Conservation (phyloP, 2,329 filamentous ascomycete genomes). For the Mollisia scopiformis region DNA sequence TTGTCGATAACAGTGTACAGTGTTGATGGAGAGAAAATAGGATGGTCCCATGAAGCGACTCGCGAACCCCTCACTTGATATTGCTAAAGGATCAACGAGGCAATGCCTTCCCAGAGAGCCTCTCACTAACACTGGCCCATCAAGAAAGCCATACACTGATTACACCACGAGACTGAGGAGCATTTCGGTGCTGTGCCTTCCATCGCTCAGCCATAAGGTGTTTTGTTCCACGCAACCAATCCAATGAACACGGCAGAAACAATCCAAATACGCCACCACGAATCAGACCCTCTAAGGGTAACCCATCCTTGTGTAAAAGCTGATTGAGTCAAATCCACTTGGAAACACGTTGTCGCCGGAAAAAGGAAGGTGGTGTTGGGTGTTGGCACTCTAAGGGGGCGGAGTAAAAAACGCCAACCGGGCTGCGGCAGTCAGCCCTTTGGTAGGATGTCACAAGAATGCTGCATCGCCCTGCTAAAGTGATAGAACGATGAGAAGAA, state of each 20-base stretch:
- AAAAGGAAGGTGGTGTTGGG: conserved; percentile 3
- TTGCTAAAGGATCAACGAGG: background rate
- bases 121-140: background rate
- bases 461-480: background rate
- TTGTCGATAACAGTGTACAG: background rate
- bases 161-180: background rate
- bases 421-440: no score
- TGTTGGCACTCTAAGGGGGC: no score
- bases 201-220: background rate
- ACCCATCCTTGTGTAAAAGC: background rate
- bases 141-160: background rate
- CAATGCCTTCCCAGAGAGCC: background rate
- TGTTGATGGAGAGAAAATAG: background rate
- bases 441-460: background rate
- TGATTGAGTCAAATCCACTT: background rate
- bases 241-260: background rate
- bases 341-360: background rate
- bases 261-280: no score
- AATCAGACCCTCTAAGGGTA: background rate
- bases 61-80: background rate
- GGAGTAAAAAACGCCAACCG: no score
- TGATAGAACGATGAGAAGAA: background rate
- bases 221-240: background rate
- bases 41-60: background rate
- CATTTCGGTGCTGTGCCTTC: background rate